Evolutionary conservation across 73 alveolate genomes (phyloP).

Genomic region (Paramecium octaurelia): DNA sequence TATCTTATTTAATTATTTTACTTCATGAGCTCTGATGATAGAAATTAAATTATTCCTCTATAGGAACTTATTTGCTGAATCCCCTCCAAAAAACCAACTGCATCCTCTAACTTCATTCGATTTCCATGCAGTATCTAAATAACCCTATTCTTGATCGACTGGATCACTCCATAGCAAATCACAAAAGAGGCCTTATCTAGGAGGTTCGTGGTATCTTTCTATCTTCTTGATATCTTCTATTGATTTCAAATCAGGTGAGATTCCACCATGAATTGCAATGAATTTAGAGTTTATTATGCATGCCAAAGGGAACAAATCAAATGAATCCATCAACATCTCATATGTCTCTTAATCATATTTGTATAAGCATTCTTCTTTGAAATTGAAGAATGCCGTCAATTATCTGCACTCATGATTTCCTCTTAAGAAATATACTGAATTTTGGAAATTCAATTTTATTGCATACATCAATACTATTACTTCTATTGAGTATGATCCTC

Average conservation of each 20-base stretch:
- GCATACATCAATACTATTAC: constrained; percentile 78
- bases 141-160: constrained; percentile 79
- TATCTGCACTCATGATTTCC: constrained; percentile 92
- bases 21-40: constrained; percentile 91
- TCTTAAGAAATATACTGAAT: constrained; percentile 77
- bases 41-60: constrained; percentile 73
- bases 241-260: constrained; percentile 77
- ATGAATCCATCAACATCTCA: constrained; percentile 77
- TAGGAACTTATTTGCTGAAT: constrained; percentile 76
- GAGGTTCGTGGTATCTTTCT: constrained; percentile 79
- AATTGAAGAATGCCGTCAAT: constrained; percentile 85
- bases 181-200: constrained; percentile 78
- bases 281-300: constrained; percentile 74
- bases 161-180: constrained; percentile 88
- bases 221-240: constrained; percentile 77
- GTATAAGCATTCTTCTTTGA: constrained; percentile 76
- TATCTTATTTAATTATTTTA: neutral
- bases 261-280: constrained; percentile 83
- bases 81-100: constrained; percentile 77
- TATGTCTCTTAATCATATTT: constrained; percentile 76
- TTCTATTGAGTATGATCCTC: constrained; percentile 93
- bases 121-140: constrained; percentile 60
- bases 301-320: constrained; percentile 77
- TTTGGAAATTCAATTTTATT: constrained; percentile 79
- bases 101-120: constrained; percentile 81